Evolutionary conservation across 257 asterid genomes (phyloP).

Genomic region (Solanum acaule): DNA sequence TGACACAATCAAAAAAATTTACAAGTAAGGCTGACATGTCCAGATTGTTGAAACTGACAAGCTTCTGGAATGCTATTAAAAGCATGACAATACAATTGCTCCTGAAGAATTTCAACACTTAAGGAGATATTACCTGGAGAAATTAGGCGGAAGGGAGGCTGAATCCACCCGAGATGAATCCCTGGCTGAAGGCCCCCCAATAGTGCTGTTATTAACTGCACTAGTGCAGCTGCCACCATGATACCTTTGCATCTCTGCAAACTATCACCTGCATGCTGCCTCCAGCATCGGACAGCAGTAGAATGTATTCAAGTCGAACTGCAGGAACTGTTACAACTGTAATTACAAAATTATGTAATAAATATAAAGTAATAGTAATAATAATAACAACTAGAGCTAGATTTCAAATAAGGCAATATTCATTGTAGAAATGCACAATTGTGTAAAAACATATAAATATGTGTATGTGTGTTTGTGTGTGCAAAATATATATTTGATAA

Average conservation of each 20-base stretch:
- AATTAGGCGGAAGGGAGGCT: conserved; percentile 54
- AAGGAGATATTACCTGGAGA: conserved; percentile 44
- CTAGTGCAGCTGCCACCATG: conserved; percentile 92
- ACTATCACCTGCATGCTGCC: conserved; percentile 95
- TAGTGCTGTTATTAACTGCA: conserved; percentile 83
- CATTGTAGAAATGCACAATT: background rate
- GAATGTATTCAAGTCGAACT: conserved; percentile 27
- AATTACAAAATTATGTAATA: background rate
- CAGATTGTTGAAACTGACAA: background rate
- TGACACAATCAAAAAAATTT: background rate
- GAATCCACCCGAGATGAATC: conserved; percentile 72
- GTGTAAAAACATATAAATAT: background rate
- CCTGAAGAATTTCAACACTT: background rate
- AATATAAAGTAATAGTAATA: background rate
- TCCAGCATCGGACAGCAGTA: conserved; percentile 73
- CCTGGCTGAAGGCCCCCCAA: conserved; percentile 67
- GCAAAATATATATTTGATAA: background rate
- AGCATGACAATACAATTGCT: background rate
- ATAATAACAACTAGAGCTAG: background rate
- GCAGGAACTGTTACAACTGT: conserved; percentile 6
- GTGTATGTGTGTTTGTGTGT: background rate
- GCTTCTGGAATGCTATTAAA: background rate
- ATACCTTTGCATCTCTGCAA: conserved; percentile 98
- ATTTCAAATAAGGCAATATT: background rate
- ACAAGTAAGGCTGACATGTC: background rate